phyloP scores from a whole-genome alignment of 164 flowering plant species.

The Magnolia changhungtana region DNA sequence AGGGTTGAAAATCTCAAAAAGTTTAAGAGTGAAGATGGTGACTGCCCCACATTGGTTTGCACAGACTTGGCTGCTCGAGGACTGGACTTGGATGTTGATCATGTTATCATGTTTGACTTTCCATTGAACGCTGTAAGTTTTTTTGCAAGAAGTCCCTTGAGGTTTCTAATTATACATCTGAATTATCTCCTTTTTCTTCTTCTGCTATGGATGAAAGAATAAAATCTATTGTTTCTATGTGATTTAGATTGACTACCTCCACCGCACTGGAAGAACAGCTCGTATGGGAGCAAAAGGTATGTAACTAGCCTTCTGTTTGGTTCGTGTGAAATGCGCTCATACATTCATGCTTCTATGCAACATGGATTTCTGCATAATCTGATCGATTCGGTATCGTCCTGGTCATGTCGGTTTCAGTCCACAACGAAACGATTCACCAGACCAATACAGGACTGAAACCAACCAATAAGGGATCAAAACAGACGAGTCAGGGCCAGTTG shows the following conservation, averaged over 20 bases:
- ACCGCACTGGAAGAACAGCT: constrained; percentile 99
- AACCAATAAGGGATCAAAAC: too few relatives aligned
- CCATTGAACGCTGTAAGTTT: constrained; percentile 78
- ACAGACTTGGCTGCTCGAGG: constrained; percentile 98
- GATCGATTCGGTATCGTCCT: too few relatives aligned
- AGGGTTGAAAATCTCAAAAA: constrained; percentile 92
- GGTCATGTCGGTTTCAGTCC: too few relatives aligned
- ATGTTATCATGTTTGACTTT: constrained; percentile 97
- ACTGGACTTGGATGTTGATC: constrained; percentile 96
- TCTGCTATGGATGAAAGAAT: background rate
- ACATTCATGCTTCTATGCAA: background rate
- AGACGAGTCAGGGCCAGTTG: too few relatives aligned
- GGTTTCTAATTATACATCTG: background rate
- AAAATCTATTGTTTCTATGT: constrained; percentile 2
- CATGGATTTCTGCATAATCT: too few relatives aligned
- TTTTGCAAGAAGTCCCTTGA: background rate
- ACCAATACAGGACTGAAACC: too few relatives aligned
- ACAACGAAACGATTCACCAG: too few relatives aligned
- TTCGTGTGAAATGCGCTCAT: background rate
- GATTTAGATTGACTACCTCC: constrained; percentile 92
- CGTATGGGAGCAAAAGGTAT: constrained; percentile 99
- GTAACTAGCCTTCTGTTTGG: background rate
- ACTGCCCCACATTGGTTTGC: constrained; percentile 96
- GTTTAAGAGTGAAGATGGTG: constrained; percentile 84
- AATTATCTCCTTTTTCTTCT: background rate